Conservation (phyloP, 352 stramenopile species). For the Pythium biforme region DNA sequence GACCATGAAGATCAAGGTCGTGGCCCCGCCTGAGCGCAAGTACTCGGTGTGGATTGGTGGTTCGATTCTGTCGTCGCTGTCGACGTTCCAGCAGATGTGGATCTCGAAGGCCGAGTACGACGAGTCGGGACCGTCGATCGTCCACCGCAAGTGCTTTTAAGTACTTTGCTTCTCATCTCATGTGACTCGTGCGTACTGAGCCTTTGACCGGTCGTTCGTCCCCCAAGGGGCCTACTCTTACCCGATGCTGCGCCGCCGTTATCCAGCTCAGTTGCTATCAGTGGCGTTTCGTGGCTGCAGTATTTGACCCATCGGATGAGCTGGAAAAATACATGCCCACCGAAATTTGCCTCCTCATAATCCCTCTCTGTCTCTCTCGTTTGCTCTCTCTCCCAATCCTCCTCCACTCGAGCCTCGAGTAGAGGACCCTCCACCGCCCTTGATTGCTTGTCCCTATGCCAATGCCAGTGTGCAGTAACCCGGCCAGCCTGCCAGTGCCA, state of each 20-base stretch:
- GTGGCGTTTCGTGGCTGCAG: neutral
- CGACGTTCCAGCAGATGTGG: conserved; percentile 97
- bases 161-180: neutral
- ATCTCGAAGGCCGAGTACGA: conserved; percentile 97
- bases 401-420: too few relatives aligned
- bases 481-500: too few relatives aligned
- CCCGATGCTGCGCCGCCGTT: neutral
- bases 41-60: conserved; percentile 96
- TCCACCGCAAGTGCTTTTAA: conserved; percentile 95
- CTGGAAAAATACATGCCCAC: neutral
- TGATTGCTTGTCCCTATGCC: too few relatives aligned
- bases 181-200: neutral
- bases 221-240: neutral
- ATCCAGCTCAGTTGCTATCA: neutral
- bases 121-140: conserved; percentile 93
- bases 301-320: neutral
- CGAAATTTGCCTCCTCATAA: neutral
- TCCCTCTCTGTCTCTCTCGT: neutral
- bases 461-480: too few relatives aligned
- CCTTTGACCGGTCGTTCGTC: neutral
- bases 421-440: too few relatives aligned
- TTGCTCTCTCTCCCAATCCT: conserved; percentile 1
- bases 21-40: conserved; percentile 86
- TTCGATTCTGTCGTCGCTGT: conserved; percentile 93
- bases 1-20: too few relatives aligned